phyloP scores from a whole-genome alignment of 2,329 filamentous ascomycete genomes.

The Trichoderma lentiforme region DNA sequence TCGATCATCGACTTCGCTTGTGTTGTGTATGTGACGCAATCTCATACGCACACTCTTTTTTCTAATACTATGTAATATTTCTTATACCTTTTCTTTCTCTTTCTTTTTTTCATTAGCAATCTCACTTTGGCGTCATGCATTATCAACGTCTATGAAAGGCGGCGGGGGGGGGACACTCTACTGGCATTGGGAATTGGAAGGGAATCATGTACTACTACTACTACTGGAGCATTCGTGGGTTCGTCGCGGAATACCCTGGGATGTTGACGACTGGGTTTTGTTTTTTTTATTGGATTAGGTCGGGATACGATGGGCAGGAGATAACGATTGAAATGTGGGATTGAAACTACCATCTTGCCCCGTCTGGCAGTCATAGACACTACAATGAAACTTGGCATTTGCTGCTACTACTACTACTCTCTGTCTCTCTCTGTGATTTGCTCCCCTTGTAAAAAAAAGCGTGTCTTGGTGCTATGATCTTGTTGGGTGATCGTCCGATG shows the following conservation, averaged over 20 bases:
- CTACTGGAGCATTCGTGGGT: conserved; percentile 17
- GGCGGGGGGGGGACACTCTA: background rate
- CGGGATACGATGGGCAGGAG: conserved; percentile 7
- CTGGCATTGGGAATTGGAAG: conserved; percentile 14
- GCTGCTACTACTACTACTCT: background rate
- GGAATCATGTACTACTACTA: conserved; percentile 12
- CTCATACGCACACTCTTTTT: conserved; percentile 1
- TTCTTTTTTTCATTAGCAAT: background rate
- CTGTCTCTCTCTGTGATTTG: background rate
- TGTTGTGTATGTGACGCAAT: background rate
- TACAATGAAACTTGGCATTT: conserved; percentile 13
- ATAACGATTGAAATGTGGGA: conserved; percentile 19
- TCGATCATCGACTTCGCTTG: conserved; percentile 10
- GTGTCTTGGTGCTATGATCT: conserved; percentile 9
- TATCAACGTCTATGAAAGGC: conserved; percentile 3
- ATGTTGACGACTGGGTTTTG: conserved; percentile 14
- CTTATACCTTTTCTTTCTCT: background rate
- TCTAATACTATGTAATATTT: conserved; percentile 10
- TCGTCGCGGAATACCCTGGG: conserved; percentile 19
- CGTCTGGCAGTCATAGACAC: conserved; percentile 12
- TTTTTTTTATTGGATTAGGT: background rate
- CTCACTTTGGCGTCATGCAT: conserved; percentile 16
- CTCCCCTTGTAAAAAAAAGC: background rate
- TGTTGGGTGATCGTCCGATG: conserved; percentile 17
- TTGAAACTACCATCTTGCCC: conserved; percentile 9